Evolutionary conservation across 768 basidiomycete species (phyloP).

Genomic region (Lentinula raphanica): DNA sequence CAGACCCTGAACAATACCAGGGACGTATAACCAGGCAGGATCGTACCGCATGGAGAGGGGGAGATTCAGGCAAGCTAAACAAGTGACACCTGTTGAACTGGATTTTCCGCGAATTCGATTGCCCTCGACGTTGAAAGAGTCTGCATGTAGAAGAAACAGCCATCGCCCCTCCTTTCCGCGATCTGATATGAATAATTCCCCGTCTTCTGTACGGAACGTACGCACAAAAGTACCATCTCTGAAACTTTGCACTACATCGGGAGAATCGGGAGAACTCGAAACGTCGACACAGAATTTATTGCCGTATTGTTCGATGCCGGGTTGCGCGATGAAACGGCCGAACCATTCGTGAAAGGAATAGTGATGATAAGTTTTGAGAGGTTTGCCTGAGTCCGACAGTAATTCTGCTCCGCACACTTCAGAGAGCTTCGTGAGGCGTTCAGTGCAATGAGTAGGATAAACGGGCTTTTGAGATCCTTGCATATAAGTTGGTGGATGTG

Average conservation of each 20-base stretch:
- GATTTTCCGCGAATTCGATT: not conserved
- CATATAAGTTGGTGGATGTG: not conserved
- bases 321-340: not conserved
- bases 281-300: conserved; percentile 1
- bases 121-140: conserved; percentile 4
- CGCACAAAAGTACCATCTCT: not conserved
- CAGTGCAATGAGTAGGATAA: conserved; percentile 1
- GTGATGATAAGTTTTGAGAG: not conserved
- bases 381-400: not conserved
- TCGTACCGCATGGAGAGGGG: too few species aligned
- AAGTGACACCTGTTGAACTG: conserved; percentile 3
- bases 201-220: not conserved
- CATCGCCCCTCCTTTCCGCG: conserved; percentile 4
- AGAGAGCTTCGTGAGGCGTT: too few species aligned
- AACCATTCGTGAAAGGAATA: conserved; percentile 8
- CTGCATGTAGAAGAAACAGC: conserved; percentile 3
- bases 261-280: not conserved
- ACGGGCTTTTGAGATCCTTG: not conserved
- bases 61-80: conserved; percentile 5
- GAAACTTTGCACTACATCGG: not conserved
- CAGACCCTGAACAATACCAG: conserved; percentile 5
- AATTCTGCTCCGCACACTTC: not conserved
- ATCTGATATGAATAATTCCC: not conserved
- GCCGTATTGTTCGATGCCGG: not conserved
- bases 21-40: conserved; percentile 1